Evolutionary conservation across 768 basidiomycete genomes (phyloP).

Genomic region (Rickenella mellea): DNA sequence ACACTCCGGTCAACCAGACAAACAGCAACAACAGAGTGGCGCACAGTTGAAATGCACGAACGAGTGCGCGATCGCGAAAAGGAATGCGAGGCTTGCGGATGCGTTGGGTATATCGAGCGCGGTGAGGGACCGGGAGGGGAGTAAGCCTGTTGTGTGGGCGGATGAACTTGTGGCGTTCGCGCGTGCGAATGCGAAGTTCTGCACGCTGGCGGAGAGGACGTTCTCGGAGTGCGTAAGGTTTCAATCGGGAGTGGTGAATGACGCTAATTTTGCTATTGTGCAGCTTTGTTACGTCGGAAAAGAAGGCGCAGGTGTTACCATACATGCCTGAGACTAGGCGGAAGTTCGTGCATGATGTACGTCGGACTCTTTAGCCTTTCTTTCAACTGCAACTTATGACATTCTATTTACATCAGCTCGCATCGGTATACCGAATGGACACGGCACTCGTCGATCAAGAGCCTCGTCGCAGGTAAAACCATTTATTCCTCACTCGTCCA

Average conservation of each 20-base stretch:
- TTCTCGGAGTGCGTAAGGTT: constrained; percentile 58
- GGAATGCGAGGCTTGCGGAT: constrained; percentile 83
- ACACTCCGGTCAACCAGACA: constrained; percentile 32
- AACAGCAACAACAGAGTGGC: constrained; percentile 27
- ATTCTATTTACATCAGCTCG: constrained; percentile 37
- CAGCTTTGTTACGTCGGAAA: constrained; percentile 65
- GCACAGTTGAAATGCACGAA: constrained; percentile 63
- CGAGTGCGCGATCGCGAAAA: constrained; percentile 77
- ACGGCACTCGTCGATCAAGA: constrained; percentile 87
- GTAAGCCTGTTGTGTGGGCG: constrained; percentile 39
- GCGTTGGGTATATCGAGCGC: constrained; percentile 77
- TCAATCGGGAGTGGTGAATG: background rate
- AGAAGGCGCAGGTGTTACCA: constrained; percentile 63
- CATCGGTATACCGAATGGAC: constrained; percentile 72
- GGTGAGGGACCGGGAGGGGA: constrained; percentile 23
- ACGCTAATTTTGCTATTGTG: background rate
- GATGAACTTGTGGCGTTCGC: constrained; percentile 58
- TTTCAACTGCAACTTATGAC: background rate
- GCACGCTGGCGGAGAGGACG: constrained; percentile 65
- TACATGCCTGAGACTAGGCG: constrained; percentile 73
- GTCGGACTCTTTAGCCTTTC: constrained; percentile 15
- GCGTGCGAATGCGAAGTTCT: constrained; percentile 53
- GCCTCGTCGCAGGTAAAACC: constrained; percentile 56
- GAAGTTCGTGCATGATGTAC: constrained; percentile 73
- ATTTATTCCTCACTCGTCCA: background rate